Base-by-base conservation (phyloP, 1,284 basidiomycete species). In the Ceratobasidium sp. region DNA sequence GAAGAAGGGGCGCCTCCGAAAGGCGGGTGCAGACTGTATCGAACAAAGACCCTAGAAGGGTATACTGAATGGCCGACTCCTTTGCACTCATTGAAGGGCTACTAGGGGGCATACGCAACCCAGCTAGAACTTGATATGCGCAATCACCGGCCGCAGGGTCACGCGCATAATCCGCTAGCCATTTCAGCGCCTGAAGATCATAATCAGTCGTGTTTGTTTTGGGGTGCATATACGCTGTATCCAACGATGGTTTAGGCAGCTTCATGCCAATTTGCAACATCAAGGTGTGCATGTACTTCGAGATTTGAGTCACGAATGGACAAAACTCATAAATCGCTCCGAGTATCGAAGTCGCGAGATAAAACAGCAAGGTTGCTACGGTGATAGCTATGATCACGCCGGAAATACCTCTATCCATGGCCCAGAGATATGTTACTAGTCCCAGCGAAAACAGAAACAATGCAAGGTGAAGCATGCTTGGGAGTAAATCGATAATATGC, bases 401-500 rank as follows among this genome's bases (percentile, higher is more conserved):
- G 1, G 56, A 27, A 6, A 71, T 41, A 19, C 27, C 45, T 7
- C 1, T 31, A 47, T 71, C 54, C 14, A 71, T 19, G 14, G 31
- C 51, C 64, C 64, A 75, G 4, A 75, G 57, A 24, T 57, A 75
- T 17, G 50, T 22, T 1, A 48, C 53, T 15, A 71, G 29, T 3
- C 74, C 74, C 17, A 54, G 19, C 11, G 66, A 50, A 45, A 75
- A 75, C 4, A 75, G 66, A 19, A 60, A 22, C 9, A 75, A 36
- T 2, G 74, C 71, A 14, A 75, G 19, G 31, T 69, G 74, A 1
- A 75, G 74, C 27, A 71, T 11, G 8, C 41, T 59, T 19, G 74
- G 74, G n/a, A 75, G 74, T 11, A 63, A 9, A 22, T 53, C 65
- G 17, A 75, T 67, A 1, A 69, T 66, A 31, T 60, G 54, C 6